Conservation (phyloP, 169 alveolate genomes). For the Plasmodium yoelii region DNA sequence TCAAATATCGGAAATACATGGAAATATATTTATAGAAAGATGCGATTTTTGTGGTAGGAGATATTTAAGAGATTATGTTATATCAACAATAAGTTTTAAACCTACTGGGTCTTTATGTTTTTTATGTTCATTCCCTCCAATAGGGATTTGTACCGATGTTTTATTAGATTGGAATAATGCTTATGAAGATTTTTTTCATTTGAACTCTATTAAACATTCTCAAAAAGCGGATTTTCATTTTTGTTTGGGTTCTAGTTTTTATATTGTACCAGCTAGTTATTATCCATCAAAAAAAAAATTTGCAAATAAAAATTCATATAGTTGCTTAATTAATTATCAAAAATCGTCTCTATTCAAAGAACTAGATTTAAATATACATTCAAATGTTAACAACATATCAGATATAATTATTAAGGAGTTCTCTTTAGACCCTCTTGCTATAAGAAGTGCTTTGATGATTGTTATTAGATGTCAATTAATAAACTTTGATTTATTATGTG, state of each 20-base stretch:
- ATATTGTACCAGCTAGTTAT: conserved; percentile 89
- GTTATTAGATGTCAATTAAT: conserved; percentile 57
- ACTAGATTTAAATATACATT: conserved; percentile 82
- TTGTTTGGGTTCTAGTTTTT: conserved; percentile 87
- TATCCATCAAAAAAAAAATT: conserved; percentile 85
- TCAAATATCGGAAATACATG: conserved; percentile 88
- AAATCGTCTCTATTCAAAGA: conserved; percentile 84
- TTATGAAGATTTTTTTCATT: conserved; percentile 85
- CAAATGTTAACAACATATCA: conserved; percentile 81
- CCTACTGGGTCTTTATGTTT: conserved; percentile 90
- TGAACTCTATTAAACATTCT: conserved; percentile 79
- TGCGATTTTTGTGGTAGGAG: conserved; percentile 88
- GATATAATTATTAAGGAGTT: conserved; percentile 64
- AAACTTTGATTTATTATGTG: conserved; percentile 25
- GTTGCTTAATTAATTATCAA: conserved; percentile 86
- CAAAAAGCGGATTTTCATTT: conserved; percentile 86
- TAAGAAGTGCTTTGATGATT: conserved; percentile 31
- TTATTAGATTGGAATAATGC: conserved; percentile 90
- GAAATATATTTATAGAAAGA: conserved; percentile 87
- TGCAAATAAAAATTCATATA: conserved; percentile 78
- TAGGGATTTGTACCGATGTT: conserved; percentile 88
- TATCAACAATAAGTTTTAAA: conserved; percentile 86
- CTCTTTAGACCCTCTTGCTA: conserved; percentile 47
- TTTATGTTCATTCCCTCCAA: conserved; percentile 88
- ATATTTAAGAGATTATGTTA: conserved; percentile 84